Percentiles rank a stretch among this genome's conserved stretches.
phyloP scores from a whole-genome alignment of 2,329 filamentous ascomycete genomes.

The Stachybotrys chlorohalonatus region DNA sequence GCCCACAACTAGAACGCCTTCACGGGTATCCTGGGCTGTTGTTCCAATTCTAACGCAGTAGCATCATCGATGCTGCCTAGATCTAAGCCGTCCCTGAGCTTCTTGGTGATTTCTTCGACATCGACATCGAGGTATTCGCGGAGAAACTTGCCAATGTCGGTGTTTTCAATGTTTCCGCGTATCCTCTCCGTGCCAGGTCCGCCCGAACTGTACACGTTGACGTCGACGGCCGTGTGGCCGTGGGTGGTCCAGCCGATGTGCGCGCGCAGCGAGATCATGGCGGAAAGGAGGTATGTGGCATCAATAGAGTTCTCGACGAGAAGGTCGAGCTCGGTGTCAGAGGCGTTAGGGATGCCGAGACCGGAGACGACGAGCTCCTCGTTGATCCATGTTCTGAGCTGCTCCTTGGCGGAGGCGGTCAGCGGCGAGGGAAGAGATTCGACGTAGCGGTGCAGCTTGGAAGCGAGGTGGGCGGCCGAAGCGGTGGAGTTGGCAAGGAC shows the following conservation, averaged over 20 bases:
- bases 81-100: constrained; percentile 52
- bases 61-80: constrained; percentile 5
- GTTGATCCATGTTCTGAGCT: constrained; percentile 57
- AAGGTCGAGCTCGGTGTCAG: constrained; percentile 57
- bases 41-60: background rate
- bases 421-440: constrained; percentile 16
- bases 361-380: constrained; percentile 56
- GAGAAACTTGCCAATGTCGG: constrained; percentile 78
- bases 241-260: constrained; percentile 93
- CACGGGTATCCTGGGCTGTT: background rate
- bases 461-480: constrained; percentile 62
- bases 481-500: constrained; percentile 70
- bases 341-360: constrained; percentile 69
- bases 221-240: constrained; percentile 87
- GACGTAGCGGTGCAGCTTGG: constrained; percentile 53
- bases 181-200: constrained; percentile 56
- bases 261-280: constrained; percentile 79
- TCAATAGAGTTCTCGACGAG: constrained; percentile 50
- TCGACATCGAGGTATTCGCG: constrained; percentile 71
- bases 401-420: constrained; percentile 19
- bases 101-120: constrained; percentile 66
- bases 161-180: constrained; percentile 89
- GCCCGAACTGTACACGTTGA: constrained; percentile 85
- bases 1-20: background rate
- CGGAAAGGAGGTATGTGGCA: constrained; percentile 56